Conservation (phyloP, 208 protist genomes). For the Acanthamoeba culbertsoni region DNA sequence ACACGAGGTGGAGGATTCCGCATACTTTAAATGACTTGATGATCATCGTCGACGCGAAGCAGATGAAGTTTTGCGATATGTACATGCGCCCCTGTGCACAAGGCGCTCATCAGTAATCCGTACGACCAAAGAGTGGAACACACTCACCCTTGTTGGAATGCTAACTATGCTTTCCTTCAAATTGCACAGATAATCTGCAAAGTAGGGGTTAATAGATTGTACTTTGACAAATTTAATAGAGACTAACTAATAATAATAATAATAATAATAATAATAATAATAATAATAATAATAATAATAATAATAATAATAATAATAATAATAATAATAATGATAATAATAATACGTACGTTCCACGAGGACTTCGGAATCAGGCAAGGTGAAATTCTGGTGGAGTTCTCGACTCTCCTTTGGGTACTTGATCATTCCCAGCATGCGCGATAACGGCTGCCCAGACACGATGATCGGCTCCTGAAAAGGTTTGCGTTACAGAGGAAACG, state of each 20-base stretch:
- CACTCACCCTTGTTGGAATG: neutral
- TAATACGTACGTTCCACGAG: neutral
- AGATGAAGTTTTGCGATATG: constrained; percentile 27
- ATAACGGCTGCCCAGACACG: neutral
- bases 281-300: too few relatives aligned
- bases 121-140: neutral
- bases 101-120: neutral
- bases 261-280: too few relatives aligned
- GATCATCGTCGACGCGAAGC: constrained; percentile 6
- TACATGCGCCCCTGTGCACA: constrained; percentile 16
- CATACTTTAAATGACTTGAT: neutral
- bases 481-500: neutral
- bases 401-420: constrained; percentile 29
- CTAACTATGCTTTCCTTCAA: neutral
- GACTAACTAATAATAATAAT: too few relatives aligned
- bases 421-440: constrained; percentile 2
- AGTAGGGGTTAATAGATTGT: too few relatives aligned
- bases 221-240: too few relatives aligned
- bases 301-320: too few relatives aligned
- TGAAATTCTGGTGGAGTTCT: neutral
- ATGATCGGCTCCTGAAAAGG: constrained; percentile 19
- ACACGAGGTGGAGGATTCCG: neutral
- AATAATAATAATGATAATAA: neutral
- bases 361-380: neutral
- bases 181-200: neutral